Evolutionary conservation across 2,329 filamentous ascomycete genomes (phyloP).

Genomic region (Beauveria varroae): DNA sequence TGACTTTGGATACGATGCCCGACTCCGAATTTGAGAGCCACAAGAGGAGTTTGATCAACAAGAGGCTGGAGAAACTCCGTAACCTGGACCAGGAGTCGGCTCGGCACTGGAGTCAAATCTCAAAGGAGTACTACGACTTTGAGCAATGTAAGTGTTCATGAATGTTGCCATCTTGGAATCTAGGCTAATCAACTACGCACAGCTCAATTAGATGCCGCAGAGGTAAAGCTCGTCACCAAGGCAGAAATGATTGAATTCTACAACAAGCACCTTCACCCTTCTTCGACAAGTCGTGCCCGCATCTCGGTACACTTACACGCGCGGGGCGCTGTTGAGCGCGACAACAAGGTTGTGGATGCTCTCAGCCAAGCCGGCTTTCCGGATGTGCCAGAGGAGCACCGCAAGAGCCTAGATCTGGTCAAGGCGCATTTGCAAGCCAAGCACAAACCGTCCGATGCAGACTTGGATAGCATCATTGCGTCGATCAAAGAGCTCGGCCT

Average conservation of each 20-base stretch:
- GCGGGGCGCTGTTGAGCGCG: constrained; percentile 46
- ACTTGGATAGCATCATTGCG: constrained; percentile 41
- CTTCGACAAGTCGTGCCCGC: constrained; percentile 69
- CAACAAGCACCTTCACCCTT: constrained; percentile 64
- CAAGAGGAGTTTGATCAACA: constrained; percentile 82
- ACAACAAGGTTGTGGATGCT: constrained; percentile 36
- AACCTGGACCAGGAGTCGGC: constrained; percentile 80
- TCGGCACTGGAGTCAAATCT: constrained; percentile 79
- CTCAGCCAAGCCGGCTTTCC: constrained; percentile 28
- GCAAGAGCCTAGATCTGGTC: constrained; percentile 42
- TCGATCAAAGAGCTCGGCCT: constrained; percentile 36
- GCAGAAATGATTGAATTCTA: constrained; percentile 75
- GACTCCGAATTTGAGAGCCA: constrained; percentile 82
- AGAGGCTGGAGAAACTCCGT: constrained; percentile 83
- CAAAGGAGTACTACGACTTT: constrained; percentile 84
- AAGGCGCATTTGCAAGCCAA: constrained; percentile 42
- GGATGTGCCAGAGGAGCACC: constrained; percentile 33
- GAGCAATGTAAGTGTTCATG: constrained; percentile 56
- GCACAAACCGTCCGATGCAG: constrained; percentile 39
- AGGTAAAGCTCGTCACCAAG: constrained; percentile 70
- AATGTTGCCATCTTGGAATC: background rate
- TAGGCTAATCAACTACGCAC: constrained; percentile 14
- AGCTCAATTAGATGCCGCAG: constrained; percentile 70
- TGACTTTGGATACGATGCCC: constrained; percentile 65
- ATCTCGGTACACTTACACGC: constrained; percentile 77